Evolutionary conservation across 257 asterid species (phyloP), one percentile per base, ranked within the genome.

Genomic region (Petrea volubilis): DNA sequence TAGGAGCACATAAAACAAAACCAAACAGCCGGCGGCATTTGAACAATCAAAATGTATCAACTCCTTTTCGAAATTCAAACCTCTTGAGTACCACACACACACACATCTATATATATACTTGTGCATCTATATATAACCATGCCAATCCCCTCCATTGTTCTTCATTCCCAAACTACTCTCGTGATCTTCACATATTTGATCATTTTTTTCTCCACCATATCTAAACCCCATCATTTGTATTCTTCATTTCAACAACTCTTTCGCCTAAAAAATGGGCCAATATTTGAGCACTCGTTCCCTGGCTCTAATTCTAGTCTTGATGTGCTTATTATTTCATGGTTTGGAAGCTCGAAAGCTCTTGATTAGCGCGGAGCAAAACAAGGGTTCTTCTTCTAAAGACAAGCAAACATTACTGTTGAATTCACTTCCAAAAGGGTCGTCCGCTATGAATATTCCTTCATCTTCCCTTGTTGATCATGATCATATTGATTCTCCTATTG

Each of bases 311-410:
- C 27, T 67, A 51, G 44, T 72, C 12, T 67, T 61, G 29, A 53
- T 72, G 0, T 77, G 64, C 53, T 23, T 31, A 11, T n/a, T n/a
- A n/a, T 61, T 25, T 28, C 49, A 40, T 0, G 50, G 51, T 6
- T 67, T 12, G 33, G 75, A 72, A 60, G 78, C 75, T n/a, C 50
- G 67, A 67, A 72, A 46, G 57, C n/a, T 74, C 27, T 13, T 44
- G 7, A 1, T 20, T 15, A 29, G 43, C 44, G 13, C 38, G 59
- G 71, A 33, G 2, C 49, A 66, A 17, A 49, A 15, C 2, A 27
- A 17, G 60, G 56, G 31, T 13, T 17, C 50, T 71, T 49, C 47
- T 13, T 12, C 38, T 7, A 31, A 31, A 31, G 38, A 12, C 0
- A 31, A 28, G 47, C 49, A 25, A 60, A 17, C 9, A 17, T 60